Percentiles rank a stretch among this genome's conserved stretches.
Conservation (phyloP, 768 basidiomycete genomes). For the Austroboletus festivus region DNA sequence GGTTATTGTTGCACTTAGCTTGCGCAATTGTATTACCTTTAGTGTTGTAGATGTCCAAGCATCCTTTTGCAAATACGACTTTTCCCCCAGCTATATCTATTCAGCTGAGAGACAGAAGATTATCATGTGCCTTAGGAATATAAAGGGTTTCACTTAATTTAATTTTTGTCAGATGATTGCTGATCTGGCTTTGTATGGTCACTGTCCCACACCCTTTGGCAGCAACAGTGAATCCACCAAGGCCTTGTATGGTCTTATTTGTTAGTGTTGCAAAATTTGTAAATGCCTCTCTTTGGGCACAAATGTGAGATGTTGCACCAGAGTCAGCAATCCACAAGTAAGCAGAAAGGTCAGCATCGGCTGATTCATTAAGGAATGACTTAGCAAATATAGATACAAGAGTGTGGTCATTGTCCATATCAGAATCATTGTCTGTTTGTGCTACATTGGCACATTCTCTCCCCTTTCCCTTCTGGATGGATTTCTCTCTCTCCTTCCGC, state of each 20-base stretch:
- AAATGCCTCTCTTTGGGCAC: no score
- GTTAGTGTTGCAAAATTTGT: not conserved
- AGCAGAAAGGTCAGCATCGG: not conserved
- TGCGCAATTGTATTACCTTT: not conserved
- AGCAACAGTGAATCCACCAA: not conserved
- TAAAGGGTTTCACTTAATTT: not conserved
- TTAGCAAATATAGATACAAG: no score
- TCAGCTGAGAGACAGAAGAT: not conserved
- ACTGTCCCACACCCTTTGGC: not conserved
- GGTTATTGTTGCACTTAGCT: no score
- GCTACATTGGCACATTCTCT: not conserved
- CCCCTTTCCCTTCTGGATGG: no score
- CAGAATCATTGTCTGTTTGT: not conserved
- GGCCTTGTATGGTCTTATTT: not conserved
- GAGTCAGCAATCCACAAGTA: slow-evolving; percentile 8
- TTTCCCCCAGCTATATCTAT: not conserved
- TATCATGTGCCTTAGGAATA: not conserved
- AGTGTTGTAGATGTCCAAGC: not conserved
- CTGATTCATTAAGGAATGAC: not conserved
- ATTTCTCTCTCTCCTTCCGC: no score
- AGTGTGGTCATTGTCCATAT: not conserved
- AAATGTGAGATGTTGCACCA: slow-evolving; percentile 1
- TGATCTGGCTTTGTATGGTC: not conserved
- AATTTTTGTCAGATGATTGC: no score
- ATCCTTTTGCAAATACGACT: not conserved